phyloP scores from a whole-genome alignment of 1,284 basidiomycete species.

The Chalciporus piperatoides region DNA sequence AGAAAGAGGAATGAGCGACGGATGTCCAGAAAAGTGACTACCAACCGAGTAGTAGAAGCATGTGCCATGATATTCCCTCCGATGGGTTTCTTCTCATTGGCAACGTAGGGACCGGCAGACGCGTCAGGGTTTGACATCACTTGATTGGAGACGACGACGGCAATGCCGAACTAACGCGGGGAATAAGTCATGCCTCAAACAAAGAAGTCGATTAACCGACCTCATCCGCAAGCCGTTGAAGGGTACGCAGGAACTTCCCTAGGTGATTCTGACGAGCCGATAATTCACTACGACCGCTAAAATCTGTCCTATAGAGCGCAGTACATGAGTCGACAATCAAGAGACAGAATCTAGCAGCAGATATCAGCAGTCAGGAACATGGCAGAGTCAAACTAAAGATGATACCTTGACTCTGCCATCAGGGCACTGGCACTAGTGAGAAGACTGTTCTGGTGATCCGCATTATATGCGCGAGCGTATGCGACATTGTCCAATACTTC shows the following conservation, averaged over 20 bases:
- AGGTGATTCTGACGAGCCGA: constrained; percentile 95
- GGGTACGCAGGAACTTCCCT: constrained; percentile 92
- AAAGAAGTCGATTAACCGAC: constrained; percentile 40
- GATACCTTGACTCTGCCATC: constrained; percentile 94
- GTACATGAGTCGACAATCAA: constrained; percentile 98
- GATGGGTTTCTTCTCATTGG: constrained; percentile 96
- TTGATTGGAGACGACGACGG: constrained; percentile 97
- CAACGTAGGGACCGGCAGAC: constrained; percentile 82
- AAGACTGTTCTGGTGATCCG: constrained; percentile 93
- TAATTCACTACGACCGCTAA: constrained; percentile 92
- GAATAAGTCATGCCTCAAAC: constrained; percentile 12
- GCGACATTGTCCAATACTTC: constrained; percentile 99
- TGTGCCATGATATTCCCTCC: constrained; percentile 97
- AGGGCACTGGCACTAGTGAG: constrained; percentile 91
- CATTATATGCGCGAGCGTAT: constrained; percentile 98
- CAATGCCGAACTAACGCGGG: constrained; percentile 81
- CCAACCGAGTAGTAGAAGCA: constrained; percentile 87
- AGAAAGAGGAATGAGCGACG: constrained; percentile 13
- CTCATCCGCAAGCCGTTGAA: constrained; percentile 95
- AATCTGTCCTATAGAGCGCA: constrained; percentile 94
- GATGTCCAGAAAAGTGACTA: constrained; percentile 1
- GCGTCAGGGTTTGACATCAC: constrained; percentile 98
- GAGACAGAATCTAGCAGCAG: constrained; percentile 79
- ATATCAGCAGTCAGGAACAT: constrained; percentile 8
- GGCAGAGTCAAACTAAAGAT: constrained; percentile 1